Base-by-base conservation (phyloP, 2,329 filamentous ascomycete genomes). In the Clarireedia sp. region DNA sequence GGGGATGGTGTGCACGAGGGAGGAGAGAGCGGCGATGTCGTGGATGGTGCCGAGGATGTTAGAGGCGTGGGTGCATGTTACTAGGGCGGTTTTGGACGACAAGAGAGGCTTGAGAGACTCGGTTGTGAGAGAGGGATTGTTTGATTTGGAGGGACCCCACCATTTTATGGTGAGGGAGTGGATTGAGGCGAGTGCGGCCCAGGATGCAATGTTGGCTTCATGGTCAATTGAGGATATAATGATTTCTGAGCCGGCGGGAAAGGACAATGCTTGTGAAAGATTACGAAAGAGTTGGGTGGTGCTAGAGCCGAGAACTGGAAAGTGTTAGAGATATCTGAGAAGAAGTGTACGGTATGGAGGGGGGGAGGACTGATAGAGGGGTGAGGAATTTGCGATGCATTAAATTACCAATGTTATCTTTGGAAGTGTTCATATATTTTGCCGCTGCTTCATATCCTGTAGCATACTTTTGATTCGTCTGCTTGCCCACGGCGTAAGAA, bases 211-310 rank as follows among this genome's bases (percentile, higher is more conserved):
- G 66, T 90, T 90, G 38, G 87, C 84, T 71, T 91, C 88, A 64
- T 92, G 87, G 67, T 91, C 87, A 54, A 90, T 73, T 55, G 78
- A 78, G 0, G 86, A 89, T 10, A 91, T 66, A 59, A 94, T 73
- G 48, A 92, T 76, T 65, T 89, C 85, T 57, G 84, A 81, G 44
- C 81, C 81, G 2, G 74, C 67, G 10, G 73, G 63, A 65, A 85
- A 80, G 10, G 68, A 63, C 5, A 86, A 69, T 2, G 79, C 72
- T 21, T 74, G 74, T 0, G 81, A 79, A 16, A 90, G 76, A 66
- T 90, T 91, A 61, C 86, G 81, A 63, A 90, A 81, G 9, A 90
- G 78, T 66, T 90, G 87, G 0, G 88, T 91, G 0, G 87, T 88
- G 2, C 87, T 89, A 0, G 83, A 73, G 1, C 87, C 87, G 54